Evolutionary conservation across 805 yeast genomes (phyloP).

Genomic region (Metschnikowia kunwiensis): DNA sequence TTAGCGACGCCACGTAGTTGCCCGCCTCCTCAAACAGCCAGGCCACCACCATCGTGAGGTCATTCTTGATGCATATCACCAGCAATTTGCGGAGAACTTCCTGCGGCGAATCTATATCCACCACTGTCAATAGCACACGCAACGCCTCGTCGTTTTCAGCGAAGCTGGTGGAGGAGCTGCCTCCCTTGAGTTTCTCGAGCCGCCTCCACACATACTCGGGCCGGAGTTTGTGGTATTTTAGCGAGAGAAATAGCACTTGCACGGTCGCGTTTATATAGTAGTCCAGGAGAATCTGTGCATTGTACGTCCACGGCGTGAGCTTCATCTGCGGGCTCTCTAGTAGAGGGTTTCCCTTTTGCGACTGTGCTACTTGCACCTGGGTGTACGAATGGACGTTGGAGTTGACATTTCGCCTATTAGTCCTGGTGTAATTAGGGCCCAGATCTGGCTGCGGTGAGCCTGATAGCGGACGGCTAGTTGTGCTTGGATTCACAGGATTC

Average conservation of each 20-base stretch:
- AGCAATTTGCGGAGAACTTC: constrained; percentile 47
- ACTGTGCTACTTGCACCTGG: constrained; percentile 54
- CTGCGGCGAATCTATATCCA: constrained; percentile 60
- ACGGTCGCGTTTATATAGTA: constrained; percentile 58
- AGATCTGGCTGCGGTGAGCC: background rate
- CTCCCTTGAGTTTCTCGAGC: constrained; percentile 41
- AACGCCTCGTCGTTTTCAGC: constrained; percentile 39
- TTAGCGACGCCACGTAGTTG: constrained; percentile 38
- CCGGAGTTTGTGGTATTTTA: constrained; percentile 71
- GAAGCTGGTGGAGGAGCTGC: constrained; percentile 21
- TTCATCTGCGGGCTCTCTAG: constrained; percentile 48
- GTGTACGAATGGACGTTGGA: constrained; percentile 16
- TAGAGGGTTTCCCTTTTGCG: constrained; percentile 73
- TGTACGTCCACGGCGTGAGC: constrained; percentile 53
- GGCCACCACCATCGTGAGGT: constrained; percentile 46
- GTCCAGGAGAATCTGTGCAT: constrained; percentile 52
- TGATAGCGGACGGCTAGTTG: background rate
- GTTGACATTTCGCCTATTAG: constrained; percentile 3
- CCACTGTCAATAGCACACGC: constrained; percentile 58
- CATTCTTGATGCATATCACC: constrained; percentile 48
- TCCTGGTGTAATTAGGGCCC: background rate
- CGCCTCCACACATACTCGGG: constrained; percentile 70
- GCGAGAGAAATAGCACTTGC: constrained; percentile 58
- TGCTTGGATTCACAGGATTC: background rate
- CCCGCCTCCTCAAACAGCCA: constrained; percentile 53